Percentiles rank a stretch among this genome's conserved stretches.
Evolutionary conservation across 1,284 basidiomycete genomes (phyloP).

Genomic region (Ustilago lituana): DNA sequence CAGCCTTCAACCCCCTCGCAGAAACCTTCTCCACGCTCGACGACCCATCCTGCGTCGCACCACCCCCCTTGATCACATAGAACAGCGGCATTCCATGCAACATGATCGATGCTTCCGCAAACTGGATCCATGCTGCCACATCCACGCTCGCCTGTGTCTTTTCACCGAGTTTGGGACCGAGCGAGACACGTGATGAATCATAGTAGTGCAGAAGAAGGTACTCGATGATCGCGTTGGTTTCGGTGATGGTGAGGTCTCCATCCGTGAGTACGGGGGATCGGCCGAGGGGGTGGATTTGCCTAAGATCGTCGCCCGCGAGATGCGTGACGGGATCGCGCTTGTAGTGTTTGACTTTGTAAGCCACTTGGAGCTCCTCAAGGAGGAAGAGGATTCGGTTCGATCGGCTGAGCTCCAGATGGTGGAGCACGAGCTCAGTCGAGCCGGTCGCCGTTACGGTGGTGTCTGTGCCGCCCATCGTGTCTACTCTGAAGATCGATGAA

Average conservation of each 20-base stretch:
- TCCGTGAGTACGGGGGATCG: slow-evolving; percentile 40
- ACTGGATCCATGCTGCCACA: slow-evolving; percentile 33
- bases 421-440: slow-evolving; percentile 24
- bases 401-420: slow-evolving; percentile 36
- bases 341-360: slow-evolving; percentile 29
- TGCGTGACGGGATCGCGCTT: slow-evolving; percentile 33
- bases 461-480: slow-evolving; percentile 7
- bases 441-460: not conserved
- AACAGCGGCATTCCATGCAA: slow-evolving; percentile 31
- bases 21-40: slow-evolving; percentile 18
- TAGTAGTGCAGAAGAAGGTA: slow-evolving; percentile 39
- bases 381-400: slow-evolving; percentile 36
- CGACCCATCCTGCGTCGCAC: slow-evolving; percentile 9
- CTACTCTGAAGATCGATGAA: no score
- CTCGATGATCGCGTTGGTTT: slow-evolving; percentile 35
- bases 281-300: slow-evolving; percentile 34
- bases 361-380: slow-evolving; percentile 33
- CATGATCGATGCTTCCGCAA: slow-evolving; percentile 33
- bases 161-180: slow-evolving; percentile 22
- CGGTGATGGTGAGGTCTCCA: slow-evolving; percentile 29
- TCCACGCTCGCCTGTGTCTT: slow-evolving; percentile 28
- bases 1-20: slow-evolving; percentile 20
- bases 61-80: slow-evolving; percentile 29
- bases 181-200: slow-evolving; percentile 6
- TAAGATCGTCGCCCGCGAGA: slow-evolving; percentile 33